These are phyloP conservation scores for Microdochium paspali DNA, from an alignment of 2,329 filamentous ascomycete species.

Conservation along the genomic window DNA sequence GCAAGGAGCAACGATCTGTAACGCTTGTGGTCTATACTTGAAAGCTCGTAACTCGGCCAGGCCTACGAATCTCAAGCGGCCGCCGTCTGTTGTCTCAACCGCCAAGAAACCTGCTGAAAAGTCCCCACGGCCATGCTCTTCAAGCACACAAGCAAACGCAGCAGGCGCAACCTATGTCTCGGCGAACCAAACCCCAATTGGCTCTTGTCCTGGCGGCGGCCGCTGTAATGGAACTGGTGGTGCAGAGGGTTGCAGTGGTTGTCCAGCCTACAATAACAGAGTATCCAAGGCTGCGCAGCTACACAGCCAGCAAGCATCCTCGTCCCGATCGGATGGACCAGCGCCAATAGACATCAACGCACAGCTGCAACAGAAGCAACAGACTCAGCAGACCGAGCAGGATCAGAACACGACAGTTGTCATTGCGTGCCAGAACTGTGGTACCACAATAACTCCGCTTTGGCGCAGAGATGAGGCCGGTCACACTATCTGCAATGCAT, in stretches of 20 bases:
- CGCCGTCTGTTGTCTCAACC: constrained; percentile 41
- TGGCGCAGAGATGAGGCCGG: constrained; percentile 93
- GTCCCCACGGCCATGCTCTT: constrained; percentile 15
- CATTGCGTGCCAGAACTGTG: constrained; percentile 94
- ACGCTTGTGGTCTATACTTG: constrained; percentile 89
- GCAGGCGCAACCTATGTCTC: constrained; percentile 63
- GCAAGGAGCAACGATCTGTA: constrained; percentile 90
- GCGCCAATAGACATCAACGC: constrained; percentile 40
- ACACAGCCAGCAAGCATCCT: constrained; percentile 27
- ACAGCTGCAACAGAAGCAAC: constrained; percentile 29
- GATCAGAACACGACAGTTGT: constrained; percentile 51
- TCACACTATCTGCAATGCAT: constrained; percentile 97
- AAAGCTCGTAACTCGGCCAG: constrained; percentile 89
- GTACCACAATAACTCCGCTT: constrained; percentile 89
- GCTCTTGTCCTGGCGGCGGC: constrained; percentile 92
- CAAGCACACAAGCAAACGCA: constrained; percentile 30
- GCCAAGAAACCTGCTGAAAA: constrained; percentile 31
- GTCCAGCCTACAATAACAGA: constrained; percentile 94
- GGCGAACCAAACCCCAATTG: constrained; percentile 63
- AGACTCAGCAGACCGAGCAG: constrained; percentile 26
- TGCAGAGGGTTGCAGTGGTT: constrained; percentile 89
- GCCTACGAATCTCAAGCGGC: constrained; percentile 82
- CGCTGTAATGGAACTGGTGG: constrained; percentile 95
- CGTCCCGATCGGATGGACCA: constrained; percentile 23
- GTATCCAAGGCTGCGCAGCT: constrained; percentile 79